Conservation (phyloP, 768 basidiomycete species). For the Suillus luteus region DNA sequence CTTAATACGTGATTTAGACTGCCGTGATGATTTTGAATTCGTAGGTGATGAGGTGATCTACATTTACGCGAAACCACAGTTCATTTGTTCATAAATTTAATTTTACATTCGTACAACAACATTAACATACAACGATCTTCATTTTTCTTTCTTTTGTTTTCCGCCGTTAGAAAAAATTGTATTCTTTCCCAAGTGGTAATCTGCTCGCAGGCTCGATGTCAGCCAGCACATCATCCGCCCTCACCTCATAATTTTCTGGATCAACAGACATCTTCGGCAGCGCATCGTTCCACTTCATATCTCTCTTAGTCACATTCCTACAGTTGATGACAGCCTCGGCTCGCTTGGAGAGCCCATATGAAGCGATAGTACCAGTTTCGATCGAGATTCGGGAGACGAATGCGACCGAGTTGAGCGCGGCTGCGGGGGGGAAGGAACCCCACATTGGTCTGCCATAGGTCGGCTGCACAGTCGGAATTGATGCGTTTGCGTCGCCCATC, state of each 20-base stretch:
- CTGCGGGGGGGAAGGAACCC: conserved; percentile 77
- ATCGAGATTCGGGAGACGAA: conserved; percentile 85
- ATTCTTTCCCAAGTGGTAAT: conserved; percentile 68
- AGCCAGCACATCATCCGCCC: conserved; percentile 72
- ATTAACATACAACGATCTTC: conserved; percentile 6
- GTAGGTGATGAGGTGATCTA: background rate
- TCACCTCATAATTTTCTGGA: conserved; percentile 88
- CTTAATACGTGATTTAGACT: background rate
- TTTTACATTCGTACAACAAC: conserved; percentile 10
- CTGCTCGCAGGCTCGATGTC: conserved; percentile 74
- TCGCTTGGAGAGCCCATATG: conserved; percentile 72
- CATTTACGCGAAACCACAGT: conserved; percentile 2
- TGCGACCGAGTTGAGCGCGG: conserved; percentile 79
- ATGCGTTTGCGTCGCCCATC: conserved; percentile 98
- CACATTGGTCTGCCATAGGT: conserved; percentile 90
- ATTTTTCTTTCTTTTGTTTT: conserved; percentile 9
- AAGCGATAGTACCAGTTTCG: conserved; percentile 53
- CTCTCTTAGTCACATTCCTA: conserved; percentile 72
- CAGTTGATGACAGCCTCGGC: conserved; percentile 78
- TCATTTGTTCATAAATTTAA: background rate
- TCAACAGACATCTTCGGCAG: conserved; percentile 88
- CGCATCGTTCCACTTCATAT: conserved; percentile 92
- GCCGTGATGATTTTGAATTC: conserved; percentile 6
- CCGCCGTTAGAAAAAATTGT: conserved; percentile 73
- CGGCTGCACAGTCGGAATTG: conserved; percentile 95